Conservation (phyloP, 108 stramenopile species). For the Skeletonema costatum region DNA sequence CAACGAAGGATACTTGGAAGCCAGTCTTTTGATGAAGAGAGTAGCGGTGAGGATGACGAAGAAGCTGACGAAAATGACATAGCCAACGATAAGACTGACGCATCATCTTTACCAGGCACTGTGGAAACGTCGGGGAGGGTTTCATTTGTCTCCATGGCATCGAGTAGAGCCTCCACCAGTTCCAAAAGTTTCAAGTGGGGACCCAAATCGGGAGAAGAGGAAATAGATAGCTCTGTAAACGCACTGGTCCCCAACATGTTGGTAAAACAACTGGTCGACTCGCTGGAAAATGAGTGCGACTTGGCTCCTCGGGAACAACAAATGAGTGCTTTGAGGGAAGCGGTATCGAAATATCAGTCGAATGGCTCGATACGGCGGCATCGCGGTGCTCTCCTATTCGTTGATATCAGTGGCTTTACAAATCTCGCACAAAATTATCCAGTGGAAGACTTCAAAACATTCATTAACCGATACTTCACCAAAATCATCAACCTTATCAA, state of each 20-base stretch:
- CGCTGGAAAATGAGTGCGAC: conserved; percentile 2
- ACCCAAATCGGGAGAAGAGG: neutral
- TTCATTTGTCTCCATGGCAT: neutral
- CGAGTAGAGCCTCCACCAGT: neutral
- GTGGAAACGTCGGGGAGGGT: conserved; percentile 8
- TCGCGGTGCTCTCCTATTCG: conserved; percentile 46
- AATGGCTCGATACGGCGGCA: conserved; percentile 19
- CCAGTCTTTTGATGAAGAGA: neutral
- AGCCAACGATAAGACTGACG: conserved; percentile 1
- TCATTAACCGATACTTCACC: conserved; percentile 56
- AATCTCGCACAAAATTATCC: conserved; percentile 19
- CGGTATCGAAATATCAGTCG: conserved; percentile 20
- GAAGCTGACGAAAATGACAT: neutral
- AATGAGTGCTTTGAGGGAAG: conserved; percentile 1
- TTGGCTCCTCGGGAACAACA: neutral
- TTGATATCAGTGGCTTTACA: conserved; percentile 63
- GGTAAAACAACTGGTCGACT: conserved; percentile 23
- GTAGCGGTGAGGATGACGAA: neutral
- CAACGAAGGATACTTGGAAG: neutral
- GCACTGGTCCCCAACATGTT: conserved; percentile 20
- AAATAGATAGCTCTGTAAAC: conserved; percentile 29
- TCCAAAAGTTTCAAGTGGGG: conserved; percentile 16
- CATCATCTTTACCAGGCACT: neutral
- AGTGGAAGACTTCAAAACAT: conserved; percentile 14
- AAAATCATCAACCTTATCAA: conserved; percentile 35